Conservation (phyloP, 2,329 filamentous ascomycete species). For the Metarhizium album region DNA sequence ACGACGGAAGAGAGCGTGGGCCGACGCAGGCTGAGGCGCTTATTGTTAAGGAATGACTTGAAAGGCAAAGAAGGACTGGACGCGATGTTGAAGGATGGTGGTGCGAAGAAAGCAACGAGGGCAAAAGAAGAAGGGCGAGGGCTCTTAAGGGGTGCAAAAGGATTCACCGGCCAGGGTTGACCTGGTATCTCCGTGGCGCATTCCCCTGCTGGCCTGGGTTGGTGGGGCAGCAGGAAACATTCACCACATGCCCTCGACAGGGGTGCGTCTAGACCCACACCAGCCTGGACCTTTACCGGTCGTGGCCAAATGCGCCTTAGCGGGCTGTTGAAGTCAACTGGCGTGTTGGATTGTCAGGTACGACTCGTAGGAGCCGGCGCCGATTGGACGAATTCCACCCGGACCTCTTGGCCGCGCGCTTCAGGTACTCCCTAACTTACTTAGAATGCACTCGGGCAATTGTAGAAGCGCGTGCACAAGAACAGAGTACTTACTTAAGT, state of each 20-base stretch:
- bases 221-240: too few species aligned
- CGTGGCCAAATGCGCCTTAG: neutral
- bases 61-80: conserved; percentile 11
- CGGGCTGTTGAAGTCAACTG: neutral
- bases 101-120: too few species aligned
- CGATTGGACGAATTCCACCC: conserved; percentile 3
- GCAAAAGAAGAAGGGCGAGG: neutral
- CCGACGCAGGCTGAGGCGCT: conserved; percentile 7
- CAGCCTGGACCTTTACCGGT: neutral
- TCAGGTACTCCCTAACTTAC: too few species aligned
- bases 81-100: conserved; percentile 5
- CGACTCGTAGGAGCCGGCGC: neutral
- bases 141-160: neutral
- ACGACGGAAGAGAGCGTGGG: conserved; percentile 7
- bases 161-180: too few species aligned
- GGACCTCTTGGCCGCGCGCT: neutral
- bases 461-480: too few species aligned
- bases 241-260: too few species aligned
- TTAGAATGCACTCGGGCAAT: too few species aligned
- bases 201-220: too few species aligned
- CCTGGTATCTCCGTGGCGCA: too few species aligned
- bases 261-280: neutral
- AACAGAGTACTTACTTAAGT: too few species aligned
- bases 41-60: conserved; percentile 13
- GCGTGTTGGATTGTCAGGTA: conserved; percentile 4